Base-by-base conservation (phyloP, 768 basidiomycete species). In the Calocybe indica region DNA sequence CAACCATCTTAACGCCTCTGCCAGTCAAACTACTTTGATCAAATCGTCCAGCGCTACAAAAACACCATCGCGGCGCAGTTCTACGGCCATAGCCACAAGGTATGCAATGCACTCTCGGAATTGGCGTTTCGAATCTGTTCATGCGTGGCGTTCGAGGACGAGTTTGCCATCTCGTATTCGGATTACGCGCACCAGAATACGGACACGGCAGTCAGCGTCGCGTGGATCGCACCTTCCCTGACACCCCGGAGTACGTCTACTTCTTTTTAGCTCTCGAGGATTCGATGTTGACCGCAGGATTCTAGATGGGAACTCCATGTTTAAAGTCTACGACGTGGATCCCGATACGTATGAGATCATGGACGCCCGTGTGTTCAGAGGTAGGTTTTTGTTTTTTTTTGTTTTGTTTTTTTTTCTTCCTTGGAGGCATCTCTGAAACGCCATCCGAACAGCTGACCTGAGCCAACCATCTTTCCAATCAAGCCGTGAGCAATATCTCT, bases 321-420 rank as follows among this genome's bases (percentile, higher is more conserved):
- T 76, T 66, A 75, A 77, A 44, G 61, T 82, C 0, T 83, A 83
- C 57, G 81, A 83, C 44, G 65, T 85, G 28, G 83, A 85, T 55
- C 79, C 80, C 2, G 80, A 80, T 49, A 82, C 80, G 6, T 83
- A 76, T 53, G 83, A 83, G 54, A 60, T 85, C 42, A 78, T 83
- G 74, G 81, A 85, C 51, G 64, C 71, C 4, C 66, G 67, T 9
- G 75, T 75, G 0, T 79, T 74, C 57, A 63, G 67, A 42, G 22
- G 22, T 22, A 4, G 22, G 4, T 22, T 22, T 22, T 22, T 22
- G 22, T 4, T 1, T 22, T 22, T 22, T n/a, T 69, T 79, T 80
- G 43, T 13, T 76, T 57, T 12, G 5, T 37, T 12, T 37, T 29
- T 31, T 30, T 29, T 34, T 37, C n/a, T 41, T 12, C 2, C 5